A percentile compares a stretch with the other conserved stretches of the same genome.
These are phyloP conservation scores for Penicillium sp. DNA, from an alignment of 2,329 filamentous ascomycete genomes.

Conservation along the genomic window DNA sequence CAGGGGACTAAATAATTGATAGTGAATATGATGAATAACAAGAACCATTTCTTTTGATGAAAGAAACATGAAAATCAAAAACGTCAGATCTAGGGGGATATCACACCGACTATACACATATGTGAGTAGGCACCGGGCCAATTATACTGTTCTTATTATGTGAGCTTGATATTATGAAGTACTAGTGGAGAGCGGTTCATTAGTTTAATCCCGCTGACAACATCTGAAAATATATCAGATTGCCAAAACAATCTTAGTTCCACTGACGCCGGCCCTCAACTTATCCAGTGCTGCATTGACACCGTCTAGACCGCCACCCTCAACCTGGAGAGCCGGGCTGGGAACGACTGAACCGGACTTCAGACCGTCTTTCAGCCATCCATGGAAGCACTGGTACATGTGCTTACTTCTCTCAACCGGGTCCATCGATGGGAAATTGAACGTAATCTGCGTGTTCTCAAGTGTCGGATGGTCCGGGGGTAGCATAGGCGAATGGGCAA, in stretches of 20 bases:
- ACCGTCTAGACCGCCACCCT: not conserved
- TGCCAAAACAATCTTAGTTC: not conserved
- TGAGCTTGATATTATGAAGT: no score
- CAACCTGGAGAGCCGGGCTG: not conserved
- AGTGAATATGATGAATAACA: not conserved
- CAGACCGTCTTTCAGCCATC: not conserved
- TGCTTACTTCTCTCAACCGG: not conserved
- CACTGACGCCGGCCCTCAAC: not conserved
- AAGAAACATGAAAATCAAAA: no score
- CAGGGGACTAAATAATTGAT: not conserved
- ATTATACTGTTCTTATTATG: no score
- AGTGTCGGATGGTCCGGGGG: not conserved
- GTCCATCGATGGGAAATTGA: not conserved
- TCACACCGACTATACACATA: no score
- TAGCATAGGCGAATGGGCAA: not conserved
- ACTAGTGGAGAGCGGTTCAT: no score
- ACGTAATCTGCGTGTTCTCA: not conserved
- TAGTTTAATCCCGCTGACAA: no score
- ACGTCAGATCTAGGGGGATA: no score
- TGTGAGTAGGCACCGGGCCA: no score
- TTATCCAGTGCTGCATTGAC: not conserved
- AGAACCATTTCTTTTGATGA: no score
- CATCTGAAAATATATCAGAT: not conserved
- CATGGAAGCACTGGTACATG: not conserved
- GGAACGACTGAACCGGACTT: not conserved